Base-by-base conservation (phyloP, 2,329 filamentous ascomycete genomes). In the Exophiala sideris region DNA sequence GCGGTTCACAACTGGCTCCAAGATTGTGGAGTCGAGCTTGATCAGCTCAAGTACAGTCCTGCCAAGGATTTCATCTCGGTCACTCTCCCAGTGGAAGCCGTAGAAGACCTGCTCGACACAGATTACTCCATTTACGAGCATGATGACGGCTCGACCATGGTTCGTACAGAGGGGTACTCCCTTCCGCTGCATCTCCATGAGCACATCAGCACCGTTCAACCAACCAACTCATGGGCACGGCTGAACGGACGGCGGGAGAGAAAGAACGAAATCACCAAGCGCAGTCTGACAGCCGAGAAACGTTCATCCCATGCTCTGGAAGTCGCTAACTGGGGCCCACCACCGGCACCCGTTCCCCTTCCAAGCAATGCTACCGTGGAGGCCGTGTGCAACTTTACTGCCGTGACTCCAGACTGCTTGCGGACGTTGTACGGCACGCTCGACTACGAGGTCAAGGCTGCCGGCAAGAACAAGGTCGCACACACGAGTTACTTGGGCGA, bases 401-500 rank as follows among this genome's bases (percentile, higher is more conserved):
- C 75, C 11, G 75, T 80, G 10, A 81, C 79, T 0, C 78, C 78
- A 2, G 68, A 76, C 48, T 83, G 79, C 64, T 73, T 82, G 59
- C 70, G 77, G 46, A 78, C 75, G 3, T 69, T 82, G 1, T 83
- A 83, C 65, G 71, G 73, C 12, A 82, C 78, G 11, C 76, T 79
- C 61, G 71, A 77, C 60, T 83, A 82, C 70, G 70, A 71, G 56
- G 73, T 76, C 1, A 69, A 75, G 47, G 68, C 71, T 3, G 62
- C 68, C 7, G 66, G 68, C 29, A 69, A 69, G 58, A 78, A 77
- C 61, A 68, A 65, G 36, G 67, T 79, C 48, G 76, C 64, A 10
- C 70, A 78, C 47, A 73, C 68, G 34, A 74, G 79, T 62, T 79
- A 73, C 63, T 65, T 78, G 11, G 70, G 70, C 18, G 73, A 79